Evolutionary conservation across 306 rosid species (phyloP).

Genomic region (Vigna nakashimae): DNA sequence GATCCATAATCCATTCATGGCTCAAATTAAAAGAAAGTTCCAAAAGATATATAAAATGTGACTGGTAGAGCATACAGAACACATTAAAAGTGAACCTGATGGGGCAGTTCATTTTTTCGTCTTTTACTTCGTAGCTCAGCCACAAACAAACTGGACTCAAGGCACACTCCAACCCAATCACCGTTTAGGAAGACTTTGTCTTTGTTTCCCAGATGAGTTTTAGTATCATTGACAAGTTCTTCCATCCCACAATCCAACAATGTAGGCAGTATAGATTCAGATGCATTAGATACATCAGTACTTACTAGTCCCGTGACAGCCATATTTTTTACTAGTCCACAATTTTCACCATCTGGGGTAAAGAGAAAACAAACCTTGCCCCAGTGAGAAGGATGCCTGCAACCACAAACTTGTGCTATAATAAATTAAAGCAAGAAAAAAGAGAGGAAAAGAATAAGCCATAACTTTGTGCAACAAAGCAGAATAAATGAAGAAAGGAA

Average conservation of each 20-base stretch:
- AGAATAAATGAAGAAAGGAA: constrained; percentile 2
- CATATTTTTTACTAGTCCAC: constrained; percentile 95
- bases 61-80: constrained; percentile 27
- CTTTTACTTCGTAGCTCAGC: constrained; percentile 62
- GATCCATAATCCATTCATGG: neutral
- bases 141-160: constrained; percentile 64
- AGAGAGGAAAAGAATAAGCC: neutral
- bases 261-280: constrained; percentile 54
- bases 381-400: constrained; percentile 73
- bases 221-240: too few species aligned
- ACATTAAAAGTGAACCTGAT: constrained; percentile 67
- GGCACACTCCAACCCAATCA: constrained; percentile 92
- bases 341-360: constrained; percentile 98
- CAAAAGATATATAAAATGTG: constrained; percentile 17
- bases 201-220: constrained; percentile 52
- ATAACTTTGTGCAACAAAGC: neutral
- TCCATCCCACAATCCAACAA: constrained; percentile 46
- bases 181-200: constrained; percentile 83
- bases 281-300: constrained; percentile 45
- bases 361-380: constrained; percentile 96
- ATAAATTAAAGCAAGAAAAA: constrained; percentile 7
- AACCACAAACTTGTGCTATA: constrained; percentile 46
- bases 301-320: constrained; percentile 88
- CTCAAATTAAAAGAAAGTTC: constrained; percentile 29
- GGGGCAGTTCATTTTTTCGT: constrained; percentile 64